These are phyloP conservation scores for Pseudonitzschia delicatissima DNA, from an alignment of 108 stramenopile genomes.

Conservation along the genomic window DNA sequence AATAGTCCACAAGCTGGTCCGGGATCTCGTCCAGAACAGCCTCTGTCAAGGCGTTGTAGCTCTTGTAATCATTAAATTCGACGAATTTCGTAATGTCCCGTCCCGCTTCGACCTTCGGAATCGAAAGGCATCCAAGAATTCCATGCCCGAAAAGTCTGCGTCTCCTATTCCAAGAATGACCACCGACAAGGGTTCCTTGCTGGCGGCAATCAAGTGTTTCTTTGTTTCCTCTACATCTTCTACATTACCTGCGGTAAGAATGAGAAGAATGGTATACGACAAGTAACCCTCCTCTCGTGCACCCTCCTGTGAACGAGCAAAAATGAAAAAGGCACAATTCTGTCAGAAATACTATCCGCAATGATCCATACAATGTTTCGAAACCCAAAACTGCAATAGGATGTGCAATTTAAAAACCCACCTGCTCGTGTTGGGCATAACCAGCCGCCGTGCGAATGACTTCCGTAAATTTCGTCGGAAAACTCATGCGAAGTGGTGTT, in stretches of 20 bases:
- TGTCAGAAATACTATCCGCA: neutral
- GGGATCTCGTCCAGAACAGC: slow-evolving; percentile 84
- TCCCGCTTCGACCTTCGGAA: slow-evolving; percentile 24
- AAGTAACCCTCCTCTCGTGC: slow-evolving; percentile 47
- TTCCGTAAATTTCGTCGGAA: slow-evolving; percentile 87
- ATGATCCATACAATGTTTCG: neutral
- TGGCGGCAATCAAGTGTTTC: slow-evolving; percentile 54
- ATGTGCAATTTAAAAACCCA: slow-evolving; percentile 14
- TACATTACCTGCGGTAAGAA: slow-evolving; percentile 90
- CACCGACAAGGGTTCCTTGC: slow-evolving; percentile 74
- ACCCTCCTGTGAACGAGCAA: slow-evolving; percentile 22
- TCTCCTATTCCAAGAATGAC: slow-evolving; percentile 90
- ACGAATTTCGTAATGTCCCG: slow-evolving; percentile 63
- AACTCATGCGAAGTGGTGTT: slow-evolving; percentile 76
- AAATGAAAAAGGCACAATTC: slow-evolving; percentile 8
- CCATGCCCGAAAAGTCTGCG: slow-evolving; percentile 66
- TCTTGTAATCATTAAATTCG: slow-evolving; percentile 48
- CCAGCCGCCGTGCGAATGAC: slow-evolving; percentile 73
- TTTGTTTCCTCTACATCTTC: slow-evolving; percentile 84
- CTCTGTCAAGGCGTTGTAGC: slow-evolving; percentile 63
- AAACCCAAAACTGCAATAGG: neutral
- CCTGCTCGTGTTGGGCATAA: slow-evolving; percentile 59
- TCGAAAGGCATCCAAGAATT: slow-evolving; percentile 77
- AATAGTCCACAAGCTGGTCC: slow-evolving; percentile 76
- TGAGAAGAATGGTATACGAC: slow-evolving; percentile 87